Evolutionary conservation across 768 basidiomycete genomes (phyloP).

Genomic region (Boletus huronensis): DNA sequence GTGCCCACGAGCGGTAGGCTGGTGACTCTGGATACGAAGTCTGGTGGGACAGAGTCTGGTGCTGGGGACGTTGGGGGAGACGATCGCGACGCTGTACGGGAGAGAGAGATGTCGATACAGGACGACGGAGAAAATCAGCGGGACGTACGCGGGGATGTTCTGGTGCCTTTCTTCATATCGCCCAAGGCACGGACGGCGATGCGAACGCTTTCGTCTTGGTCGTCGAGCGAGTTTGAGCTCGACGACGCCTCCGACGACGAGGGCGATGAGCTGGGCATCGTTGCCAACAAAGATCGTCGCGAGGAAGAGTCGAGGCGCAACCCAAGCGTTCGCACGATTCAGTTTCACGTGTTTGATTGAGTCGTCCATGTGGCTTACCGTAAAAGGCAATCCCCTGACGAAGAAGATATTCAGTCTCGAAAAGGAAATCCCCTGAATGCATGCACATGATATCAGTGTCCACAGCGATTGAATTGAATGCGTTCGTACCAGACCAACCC

Average conservation of each 20-base stretch:
- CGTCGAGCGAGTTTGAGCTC: slow-evolving; percentile 33
- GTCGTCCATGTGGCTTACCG: background rate
- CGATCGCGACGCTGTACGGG: slow-evolving; percentile 7
- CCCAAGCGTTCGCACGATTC: background rate
- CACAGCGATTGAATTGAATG: background rate
- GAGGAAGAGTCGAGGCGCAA: background rate
- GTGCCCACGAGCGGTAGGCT: slow-evolving; percentile 69
- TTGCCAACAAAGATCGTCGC: background rate
- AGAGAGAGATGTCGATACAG: background rate
- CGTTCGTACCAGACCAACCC: background rate
- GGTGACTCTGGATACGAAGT: slow-evolving; percentile 56
- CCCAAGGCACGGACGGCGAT: slow-evolving; percentile 77
- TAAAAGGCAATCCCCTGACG: slow-evolving; percentile 7
- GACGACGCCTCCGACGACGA: slow-evolving; percentile 12
- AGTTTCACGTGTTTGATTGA: slow-evolving; percentile 26
- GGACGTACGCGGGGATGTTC: slow-evolving; percentile 15
- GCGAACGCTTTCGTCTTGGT: slow-evolving; percentile 71
- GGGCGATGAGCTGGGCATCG: slow-evolving; percentile 15
- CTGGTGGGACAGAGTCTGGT: slow-evolving; percentile 17
- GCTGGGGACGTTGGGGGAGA: slow-evolving; percentile 12
- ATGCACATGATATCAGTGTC: background rate
- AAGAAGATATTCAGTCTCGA: background rate
- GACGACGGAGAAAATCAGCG: background rate
- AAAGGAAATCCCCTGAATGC: slow-evolving; percentile 13
- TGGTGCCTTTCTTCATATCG: slow-evolving; percentile 63